Evolutionary conservation across 2,329 filamentous ascomycete genomes (phyloP).

Genomic region (Didymella arachidicola): DNA sequence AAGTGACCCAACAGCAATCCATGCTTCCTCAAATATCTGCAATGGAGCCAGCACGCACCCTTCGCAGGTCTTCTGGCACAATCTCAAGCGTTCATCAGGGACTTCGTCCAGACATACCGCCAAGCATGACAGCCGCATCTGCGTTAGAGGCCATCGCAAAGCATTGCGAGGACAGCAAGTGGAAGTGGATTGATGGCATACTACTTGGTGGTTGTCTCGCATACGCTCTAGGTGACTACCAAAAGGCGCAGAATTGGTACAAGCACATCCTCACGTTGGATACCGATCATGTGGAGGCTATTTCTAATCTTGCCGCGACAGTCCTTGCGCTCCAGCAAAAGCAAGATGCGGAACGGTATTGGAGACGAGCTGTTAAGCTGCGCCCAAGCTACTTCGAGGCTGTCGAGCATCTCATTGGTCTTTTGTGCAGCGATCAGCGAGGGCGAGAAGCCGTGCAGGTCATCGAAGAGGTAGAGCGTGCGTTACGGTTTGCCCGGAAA

Average conservation of each 20-base stretch:
- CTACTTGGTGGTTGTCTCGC: conserved; percentile 88
- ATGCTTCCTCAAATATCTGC: conserved; percentile 32
- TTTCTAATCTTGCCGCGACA: conserved; percentile 91
- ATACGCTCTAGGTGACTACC: conserved; percentile 86
- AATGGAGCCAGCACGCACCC: conserved; percentile 40
- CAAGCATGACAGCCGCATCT: conserved; percentile 48
- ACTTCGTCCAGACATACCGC: conserved; percentile 39
- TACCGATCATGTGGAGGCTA: conserved; percentile 81
- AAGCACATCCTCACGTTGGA: conserved; percentile 69
- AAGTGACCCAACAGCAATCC: conserved; percentile 29
- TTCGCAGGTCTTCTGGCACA: conserved; percentile 48
- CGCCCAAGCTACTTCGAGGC: conserved; percentile 92
- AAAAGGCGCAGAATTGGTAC: conserved; percentile 79
- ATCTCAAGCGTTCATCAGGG: conserved; percentile 39
- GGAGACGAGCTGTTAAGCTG: conserved; percentile 82
- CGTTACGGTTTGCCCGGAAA: conserved; percentile 63
- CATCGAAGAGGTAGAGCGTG: conserved; percentile 83
- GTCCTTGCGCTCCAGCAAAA: conserved; percentile 82
- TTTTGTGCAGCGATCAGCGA: conserved; percentile 82
- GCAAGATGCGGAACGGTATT: conserved; percentile 84
- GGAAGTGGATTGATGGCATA: conserved; percentile 87
- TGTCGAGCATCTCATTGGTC: conserved; percentile 88
- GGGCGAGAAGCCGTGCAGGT: conserved; percentile 85
- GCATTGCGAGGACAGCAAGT: conserved; percentile 52
- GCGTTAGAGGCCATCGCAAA: conserved; percentile 49